Conservation (phyloP, 1,139 yeast species). For the Chernovozyma aurita region DNA sequence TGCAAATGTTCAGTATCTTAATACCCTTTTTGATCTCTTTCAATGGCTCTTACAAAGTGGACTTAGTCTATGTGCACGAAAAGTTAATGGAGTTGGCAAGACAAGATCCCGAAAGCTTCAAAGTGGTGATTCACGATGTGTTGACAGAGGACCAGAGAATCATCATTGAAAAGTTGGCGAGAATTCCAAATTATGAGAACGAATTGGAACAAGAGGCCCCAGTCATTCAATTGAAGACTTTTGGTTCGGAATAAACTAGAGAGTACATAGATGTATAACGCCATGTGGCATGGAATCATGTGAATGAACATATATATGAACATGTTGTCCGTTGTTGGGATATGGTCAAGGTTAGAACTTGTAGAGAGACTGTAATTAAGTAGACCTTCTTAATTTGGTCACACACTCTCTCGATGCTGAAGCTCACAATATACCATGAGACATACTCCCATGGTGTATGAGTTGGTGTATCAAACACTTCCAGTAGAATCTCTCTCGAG, state of each 20-base stretch:
- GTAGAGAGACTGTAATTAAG: too few species aligned
- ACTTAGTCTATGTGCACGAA: conserved; percentile 41
- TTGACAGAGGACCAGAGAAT: conserved; percentile 35
- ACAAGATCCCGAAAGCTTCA: conserved; percentile 50
- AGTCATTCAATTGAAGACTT: conserved; percentile 33
- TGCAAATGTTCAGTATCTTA: conserved; percentile 32
- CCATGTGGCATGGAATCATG: neutral
- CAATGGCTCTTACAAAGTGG: conserved; percentile 21
- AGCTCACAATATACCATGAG: too few species aligned
- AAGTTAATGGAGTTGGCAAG: conserved; percentile 50
- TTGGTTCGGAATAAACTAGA: conserved; percentile 21
- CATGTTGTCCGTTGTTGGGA: too few species aligned
- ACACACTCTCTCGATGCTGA: too few species aligned
- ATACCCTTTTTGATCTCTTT: conserved; percentile 49
- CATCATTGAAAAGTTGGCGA: conserved; percentile 40
- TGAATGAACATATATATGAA: too few species aligned
- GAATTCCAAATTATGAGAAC: conserved; percentile 9
- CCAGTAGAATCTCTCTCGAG: neutral
- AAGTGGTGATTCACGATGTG: conserved; percentile 38
- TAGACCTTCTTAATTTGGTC: too few species aligned
- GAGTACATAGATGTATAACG: too few species aligned
- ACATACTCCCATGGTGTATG: too few species aligned
- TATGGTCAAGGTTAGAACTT: too few species aligned
- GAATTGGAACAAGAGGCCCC: conserved; percentile 14
- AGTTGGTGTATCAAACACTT: too few species aligned